Base-by-base conservation (phyloP, 2,329 filamentous ascomycete genomes). In the Rachicladosporium sp. region DNA sequence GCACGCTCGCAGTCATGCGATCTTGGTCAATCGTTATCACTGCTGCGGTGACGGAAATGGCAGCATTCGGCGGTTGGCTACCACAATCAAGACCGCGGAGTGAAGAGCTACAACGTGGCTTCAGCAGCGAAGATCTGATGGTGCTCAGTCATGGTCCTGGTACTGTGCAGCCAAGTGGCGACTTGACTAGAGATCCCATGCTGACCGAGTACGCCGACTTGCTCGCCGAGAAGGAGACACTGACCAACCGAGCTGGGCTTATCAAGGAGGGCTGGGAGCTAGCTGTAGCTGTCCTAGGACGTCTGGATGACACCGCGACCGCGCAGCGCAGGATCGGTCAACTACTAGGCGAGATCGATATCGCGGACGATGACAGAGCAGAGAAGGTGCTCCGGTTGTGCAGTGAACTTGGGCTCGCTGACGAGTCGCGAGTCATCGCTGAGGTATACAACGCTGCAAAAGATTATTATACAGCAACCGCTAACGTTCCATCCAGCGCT, bases 71-170 rank as follows among this genome's bases (percentile, higher is more conserved):
- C 6, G 78, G 80, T 33, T 96, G 89, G 89, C 70, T 95, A 33
- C 78, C 80, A 15, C 50, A 57, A 10, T 68, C 70, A 19, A 67
- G 71, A 23, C 66, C 71, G 40, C 62, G 70, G 5, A 66, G 69
- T 23, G 70, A 67, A 46, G 51, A 50, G 11, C 61, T 77, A 35
- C 72, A 76, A 29, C 49, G 51, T 36, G 79, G 77, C 15, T 74
- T 93, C 41, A 86, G 88, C 52, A 76, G 83, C 61, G 81, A 87
- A 46, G 88, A 95, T 54, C 65, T 95, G 33, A 83, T 91, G 64
- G 74, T 95, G 7, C 67, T 96, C 9, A 87, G 85, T 33, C 69
- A 74, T 67, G 74, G 73, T 2, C 69, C 75, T 7, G 71, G 76
- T 44, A 31, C 23, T 4, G 29, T 35, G 33, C 37, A 27, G n/a